Conservation (phyloP, 148 eudicot genomes). For the Persicaria maculosa region DNA sequence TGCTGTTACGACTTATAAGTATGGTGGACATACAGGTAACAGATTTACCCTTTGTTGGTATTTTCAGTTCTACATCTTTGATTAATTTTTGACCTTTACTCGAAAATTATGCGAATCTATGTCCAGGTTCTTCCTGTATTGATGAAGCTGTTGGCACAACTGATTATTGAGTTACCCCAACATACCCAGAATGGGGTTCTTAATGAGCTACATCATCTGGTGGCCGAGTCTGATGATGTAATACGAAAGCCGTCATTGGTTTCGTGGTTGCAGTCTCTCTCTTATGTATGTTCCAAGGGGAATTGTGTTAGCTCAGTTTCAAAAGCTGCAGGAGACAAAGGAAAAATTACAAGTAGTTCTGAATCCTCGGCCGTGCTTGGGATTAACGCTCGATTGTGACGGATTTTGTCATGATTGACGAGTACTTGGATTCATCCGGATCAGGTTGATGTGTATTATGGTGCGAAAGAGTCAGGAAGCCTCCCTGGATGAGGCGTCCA, state of each 20-base stretch:
- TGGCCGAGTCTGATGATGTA: conserved; percentile 95
- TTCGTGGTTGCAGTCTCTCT: conserved; percentile 88
- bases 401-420: background rate
- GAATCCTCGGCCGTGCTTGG: conserved; percentile 11
- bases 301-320: conserved; percentile 15
- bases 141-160: conserved; percentile 73
- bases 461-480: too few relatives aligned
- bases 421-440: background rate
- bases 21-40: conserved; percentile 81
- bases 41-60: background rate
- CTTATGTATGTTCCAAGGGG: conserved; percentile 64
- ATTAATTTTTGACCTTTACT: background rate
- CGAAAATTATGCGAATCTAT: conserved; percentile 10
- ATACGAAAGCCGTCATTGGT: conserved; percentile 73
- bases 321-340: conserved; percentile 17
- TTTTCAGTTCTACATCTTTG: background rate
- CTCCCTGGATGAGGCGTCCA: too few relatives aligned
- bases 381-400: conserved; percentile 38
- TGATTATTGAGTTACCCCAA: conserved; percentile 47
- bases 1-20: conserved; percentile 59
- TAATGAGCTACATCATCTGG: conserved; percentile 57
- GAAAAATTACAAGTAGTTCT: conserved; percentile 19
- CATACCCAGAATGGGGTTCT: conserved; percentile 61
- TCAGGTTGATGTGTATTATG: background rate
- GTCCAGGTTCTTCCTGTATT: conserved; percentile 70